These are phyloP conservation scores for Chamaecrista fasciculata DNA, from an alignment of 306 rosid genomes.

Conservation along the genomic window DNA sequence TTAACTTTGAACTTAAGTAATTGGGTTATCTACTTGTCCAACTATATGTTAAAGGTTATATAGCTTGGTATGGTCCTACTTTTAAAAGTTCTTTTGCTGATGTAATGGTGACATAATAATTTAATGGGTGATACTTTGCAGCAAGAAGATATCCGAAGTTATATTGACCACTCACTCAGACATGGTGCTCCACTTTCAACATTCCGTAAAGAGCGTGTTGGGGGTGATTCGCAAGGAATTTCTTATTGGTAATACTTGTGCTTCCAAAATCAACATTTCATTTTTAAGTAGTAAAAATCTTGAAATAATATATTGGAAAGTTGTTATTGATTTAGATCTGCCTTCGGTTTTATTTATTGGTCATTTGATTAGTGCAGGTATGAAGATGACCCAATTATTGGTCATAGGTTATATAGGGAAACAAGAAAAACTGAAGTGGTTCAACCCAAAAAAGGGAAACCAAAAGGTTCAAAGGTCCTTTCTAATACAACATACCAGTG, in stretches of 20 bases:
- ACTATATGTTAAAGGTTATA: neutral
- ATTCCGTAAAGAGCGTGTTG: conserved; percentile 96
- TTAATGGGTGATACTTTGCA: conserved; percentile 53
- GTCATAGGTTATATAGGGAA: conserved; percentile 93
- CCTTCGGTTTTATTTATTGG: conserved; percentile 31
- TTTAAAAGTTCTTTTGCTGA: conserved; percentile 17
- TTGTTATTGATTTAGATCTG: conserved; percentile 17
- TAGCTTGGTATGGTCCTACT: conserved; percentile 19
- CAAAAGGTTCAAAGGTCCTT: conserved; percentile 86
- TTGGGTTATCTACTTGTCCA: neutral
- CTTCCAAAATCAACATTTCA: conserved; percentile 25
- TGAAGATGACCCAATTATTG: conserved; percentile 88
- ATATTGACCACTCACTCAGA: conserved; percentile 85
- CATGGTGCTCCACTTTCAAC: conserved; percentile 80
- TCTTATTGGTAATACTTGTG: conserved; percentile 74
- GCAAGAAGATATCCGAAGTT: conserved; percentile 96
- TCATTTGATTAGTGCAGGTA: conserved; percentile 67
- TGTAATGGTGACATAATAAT: conserved; percentile 27
- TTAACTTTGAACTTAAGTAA: neutral
- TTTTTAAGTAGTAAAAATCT: conserved; percentile 15
- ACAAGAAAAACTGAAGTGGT: conserved; percentile 60
- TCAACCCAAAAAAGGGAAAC: conserved; percentile 70
- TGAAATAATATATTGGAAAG: conserved; percentile 18
- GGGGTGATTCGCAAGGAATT: conserved; percentile 94
- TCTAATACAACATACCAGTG: conserved; percentile 77